Evolutionary conservation across 2,329 filamentous ascomycete genomes (phyloP).

Genomic region (Aspergillus sojae): DNA sequence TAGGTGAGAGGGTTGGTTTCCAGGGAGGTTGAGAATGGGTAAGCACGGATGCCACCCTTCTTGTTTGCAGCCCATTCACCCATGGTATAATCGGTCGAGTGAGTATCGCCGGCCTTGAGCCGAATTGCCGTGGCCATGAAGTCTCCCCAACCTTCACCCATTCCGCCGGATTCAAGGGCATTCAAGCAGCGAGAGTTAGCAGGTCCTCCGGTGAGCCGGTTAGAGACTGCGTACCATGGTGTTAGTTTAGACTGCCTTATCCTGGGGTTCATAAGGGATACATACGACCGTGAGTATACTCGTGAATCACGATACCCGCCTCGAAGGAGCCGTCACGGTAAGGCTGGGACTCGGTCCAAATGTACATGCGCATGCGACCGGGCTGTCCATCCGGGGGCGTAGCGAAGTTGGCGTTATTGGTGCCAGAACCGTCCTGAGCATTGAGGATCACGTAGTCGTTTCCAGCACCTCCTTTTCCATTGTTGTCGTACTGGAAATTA

Average conservation of each 20-base stretch:
- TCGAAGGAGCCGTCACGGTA: conserved; percentile 17
- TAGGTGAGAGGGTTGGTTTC: conserved; percentile 15
- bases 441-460: conserved; percentile 21
- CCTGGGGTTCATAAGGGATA: neutral
- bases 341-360: conserved; percentile 12
- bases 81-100: conserved; percentile 12
- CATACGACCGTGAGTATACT: conserved; percentile 22
- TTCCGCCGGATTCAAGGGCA: conserved; percentile 16
- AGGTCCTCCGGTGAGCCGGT: conserved; percentile 19
- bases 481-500: conserved; percentile 21
- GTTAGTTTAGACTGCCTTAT: neutral
- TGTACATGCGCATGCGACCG: conserved; percentile 21
- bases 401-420: conserved; percentile 20
- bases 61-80: conserved; percentile 16
- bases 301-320: conserved; percentile 20
- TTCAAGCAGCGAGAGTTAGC: conserved; percentile 15
- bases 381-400: conserved; percentile 19
- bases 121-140: conserved; percentile 20
- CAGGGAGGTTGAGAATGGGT: conserved; percentile 18
- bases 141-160: conserved; percentile 23
- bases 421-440: conserved; percentile 19
- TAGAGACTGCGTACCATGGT: conserved; percentile 13
- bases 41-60: conserved; percentile 11
- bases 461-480: conserved; percentile 11
- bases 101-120: conserved; percentile 16